phyloP scores from a whole-genome alignment of 192 early-diverging fungal species.

The Phlyctochytrium bullatum region DNA sequence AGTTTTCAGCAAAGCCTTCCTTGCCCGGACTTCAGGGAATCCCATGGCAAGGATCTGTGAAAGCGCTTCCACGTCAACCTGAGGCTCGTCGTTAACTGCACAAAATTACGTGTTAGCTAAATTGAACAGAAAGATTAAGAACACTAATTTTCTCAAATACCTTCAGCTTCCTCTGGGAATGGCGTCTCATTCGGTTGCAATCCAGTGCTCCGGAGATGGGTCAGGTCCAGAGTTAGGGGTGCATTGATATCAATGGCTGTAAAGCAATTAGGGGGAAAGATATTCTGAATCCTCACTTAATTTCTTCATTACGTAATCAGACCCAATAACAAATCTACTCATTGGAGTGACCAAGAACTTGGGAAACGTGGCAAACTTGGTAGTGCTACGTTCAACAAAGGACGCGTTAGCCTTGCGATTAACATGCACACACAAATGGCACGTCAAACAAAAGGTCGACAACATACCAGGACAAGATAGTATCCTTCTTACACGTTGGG shows the following conservation, averaged over 20 bases:
- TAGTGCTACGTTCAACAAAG: slow-evolving; percentile 19
- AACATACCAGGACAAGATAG: slow-evolving; percentile 33
- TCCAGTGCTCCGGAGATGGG: slow-evolving; percentile 67
- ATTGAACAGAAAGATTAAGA: too few relatives aligned
- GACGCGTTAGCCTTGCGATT: background rate
- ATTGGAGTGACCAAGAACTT: slow-evolving; percentile 71
- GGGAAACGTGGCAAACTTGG: slow-evolving; percentile 65
- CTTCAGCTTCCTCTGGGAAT: slow-evolving; percentile 63
- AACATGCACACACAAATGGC: background rate
- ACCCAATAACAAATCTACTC: slow-evolving; percentile 47
- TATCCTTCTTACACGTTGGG: slow-evolving; percentile 49
- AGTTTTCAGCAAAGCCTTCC: slow-evolving; percentile 78
- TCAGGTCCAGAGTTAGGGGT: slow-evolving; percentile 55
- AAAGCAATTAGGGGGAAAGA: background rate
- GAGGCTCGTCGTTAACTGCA: slow-evolving; percentile 23
- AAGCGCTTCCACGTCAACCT: slow-evolving; percentile 66
- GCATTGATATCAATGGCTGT: slow-evolving; percentile 39
- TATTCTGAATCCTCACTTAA: slow-evolving; percentile 28
- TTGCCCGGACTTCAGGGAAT: slow-evolving; percentile 80
- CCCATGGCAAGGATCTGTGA: slow-evolving; percentile 90
- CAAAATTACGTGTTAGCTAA: background rate
- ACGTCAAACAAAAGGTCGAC: slow-evolving; percentile 1
- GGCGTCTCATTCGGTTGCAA: slow-evolving; percentile 59
- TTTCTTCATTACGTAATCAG: slow-evolving; percentile 50
- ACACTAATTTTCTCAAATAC: too few relatives aligned